These are phyloP conservation scores for Senna siamea DNA, from an alignment of 306 rosid species.

Conservation along the genomic window DNA sequence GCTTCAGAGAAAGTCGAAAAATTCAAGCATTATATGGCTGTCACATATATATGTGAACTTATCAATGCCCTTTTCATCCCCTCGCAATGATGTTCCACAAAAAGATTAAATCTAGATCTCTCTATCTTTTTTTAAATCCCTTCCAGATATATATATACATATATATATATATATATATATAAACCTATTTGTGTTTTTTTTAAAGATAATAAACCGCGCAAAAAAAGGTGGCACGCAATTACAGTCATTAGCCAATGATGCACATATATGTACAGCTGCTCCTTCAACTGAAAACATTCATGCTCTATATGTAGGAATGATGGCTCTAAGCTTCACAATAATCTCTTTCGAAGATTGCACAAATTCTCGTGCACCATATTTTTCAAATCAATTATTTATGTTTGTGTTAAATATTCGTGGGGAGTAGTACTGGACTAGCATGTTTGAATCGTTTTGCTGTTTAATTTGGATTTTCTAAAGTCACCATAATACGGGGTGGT, in stretches of 20 bases:
- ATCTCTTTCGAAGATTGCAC: not conserved
- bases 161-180: not conserved
- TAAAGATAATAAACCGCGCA: not conserved
- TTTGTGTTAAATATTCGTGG: too few relatives aligned
- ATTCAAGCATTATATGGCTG: constrained; percentile 3
- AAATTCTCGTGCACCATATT: not conserved
- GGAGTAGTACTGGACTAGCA: too few relatives aligned
- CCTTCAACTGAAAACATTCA: not conserved
- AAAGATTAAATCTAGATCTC: not conserved
- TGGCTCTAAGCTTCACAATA: not conserved
- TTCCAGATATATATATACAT: not conserved
- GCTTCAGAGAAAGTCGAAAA: constrained; percentile 31
- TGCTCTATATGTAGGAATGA: not conserved
- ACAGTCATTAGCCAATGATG: constrained; percentile 1
- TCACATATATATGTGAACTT: constrained; percentile 18
- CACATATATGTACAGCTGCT: not conserved
- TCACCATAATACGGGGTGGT: not conserved
- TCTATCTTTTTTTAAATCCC: not conserved
- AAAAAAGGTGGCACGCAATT: not conserved
- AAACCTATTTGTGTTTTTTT: not conserved
- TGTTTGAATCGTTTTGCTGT: not conserved
- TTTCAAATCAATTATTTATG: too few relatives aligned
- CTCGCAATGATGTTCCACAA: constrained; percentile 31
- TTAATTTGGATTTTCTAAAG: too few relatives aligned
- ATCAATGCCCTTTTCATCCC: constrained; percentile 2